Conservation (phyloP, 805 yeast genomes). For the Vanderwaltozyma tropicalis region DNA sequence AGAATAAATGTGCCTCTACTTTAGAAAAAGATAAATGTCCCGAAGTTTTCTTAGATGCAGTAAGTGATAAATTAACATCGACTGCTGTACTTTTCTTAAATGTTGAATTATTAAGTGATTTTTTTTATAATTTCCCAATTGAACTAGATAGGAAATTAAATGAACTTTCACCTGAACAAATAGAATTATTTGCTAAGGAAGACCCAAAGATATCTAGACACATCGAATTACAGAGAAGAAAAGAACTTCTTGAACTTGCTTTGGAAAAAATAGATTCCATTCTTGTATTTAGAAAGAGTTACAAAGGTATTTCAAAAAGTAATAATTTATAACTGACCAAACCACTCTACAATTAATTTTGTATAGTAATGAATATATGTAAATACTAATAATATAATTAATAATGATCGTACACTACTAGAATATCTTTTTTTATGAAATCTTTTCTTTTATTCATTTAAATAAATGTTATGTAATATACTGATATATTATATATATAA, state of each 20-base stretch:
- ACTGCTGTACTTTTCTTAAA: conserved; percentile 89
- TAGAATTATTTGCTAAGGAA: conserved; percentile 86
- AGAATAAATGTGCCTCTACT: conserved; percentile 63
- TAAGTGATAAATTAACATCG: conserved; percentile 80
- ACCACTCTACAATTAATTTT: background rate
- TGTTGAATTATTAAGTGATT: conserved; percentile 88
- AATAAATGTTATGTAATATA: no score
- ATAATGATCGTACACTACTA: no score
- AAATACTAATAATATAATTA: background rate
- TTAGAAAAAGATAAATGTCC: conserved; percentile 88
- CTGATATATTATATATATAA: no score
- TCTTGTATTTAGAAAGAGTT: conserved; percentile 30
- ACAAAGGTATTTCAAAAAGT: conserved; percentile 14
- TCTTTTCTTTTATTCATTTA: no score
- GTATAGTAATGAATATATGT: background rate
- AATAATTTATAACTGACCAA: background rate
- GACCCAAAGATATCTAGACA: conserved; percentile 86
- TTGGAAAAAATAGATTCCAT: conserved; percentile 65
- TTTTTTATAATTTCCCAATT: conserved; percentile 91
- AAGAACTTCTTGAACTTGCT: conserved; percentile 78
- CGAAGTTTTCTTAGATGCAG: conserved; percentile 85
- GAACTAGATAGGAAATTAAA: conserved; percentile 71
- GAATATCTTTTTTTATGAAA: no score
- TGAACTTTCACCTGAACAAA: conserved; percentile 58
- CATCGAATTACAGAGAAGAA: conserved; percentile 86